These are phyloP conservation scores for Geum urbanum DNA, from an alignment of 306 rosid species.

Conservation along the genomic window DNA sequence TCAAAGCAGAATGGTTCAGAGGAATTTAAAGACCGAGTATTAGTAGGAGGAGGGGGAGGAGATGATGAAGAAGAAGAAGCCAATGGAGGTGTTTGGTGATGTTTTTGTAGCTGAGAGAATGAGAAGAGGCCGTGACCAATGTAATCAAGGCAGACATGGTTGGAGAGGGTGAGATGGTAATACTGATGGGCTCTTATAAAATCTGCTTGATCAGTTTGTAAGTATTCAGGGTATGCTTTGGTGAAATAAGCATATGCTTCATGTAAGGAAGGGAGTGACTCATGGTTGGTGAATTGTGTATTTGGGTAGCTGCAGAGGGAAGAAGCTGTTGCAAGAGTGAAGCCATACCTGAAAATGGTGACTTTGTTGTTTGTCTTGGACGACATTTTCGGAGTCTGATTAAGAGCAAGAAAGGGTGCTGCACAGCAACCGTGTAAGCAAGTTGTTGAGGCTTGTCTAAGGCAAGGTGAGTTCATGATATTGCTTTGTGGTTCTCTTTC, in stretches of 20 bases:
- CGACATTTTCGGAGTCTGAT: slow-evolving; percentile 21
- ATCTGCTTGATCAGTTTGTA: slow-evolving; percentile 40
- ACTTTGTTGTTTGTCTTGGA: neutral
- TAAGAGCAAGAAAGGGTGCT: slow-evolving; percentile 37
- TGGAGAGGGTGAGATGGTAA: slow-evolving; percentile 54
- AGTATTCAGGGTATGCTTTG: slow-evolving; percentile 49
- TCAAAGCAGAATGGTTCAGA: slow-evolving; percentile 45
- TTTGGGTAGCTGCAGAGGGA: slow-evolving; percentile 43
- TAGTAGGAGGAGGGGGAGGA: slow-evolving; percentile 22
- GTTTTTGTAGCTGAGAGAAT: slow-evolving; percentile 36
- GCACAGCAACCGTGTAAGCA: slow-evolving; percentile 63
- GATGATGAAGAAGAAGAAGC: slow-evolving; percentile 41
- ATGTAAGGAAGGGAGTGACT: slow-evolving; percentile 58
- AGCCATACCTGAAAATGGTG: slow-evolving; percentile 27
- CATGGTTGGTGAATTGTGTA: slow-evolving; percentile 66
- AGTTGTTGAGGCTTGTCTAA: slow-evolving; percentile 39
- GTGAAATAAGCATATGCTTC: slow-evolving; percentile 51
- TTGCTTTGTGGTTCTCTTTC: neutral
- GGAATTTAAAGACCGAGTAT: slow-evolving; percentile 9
- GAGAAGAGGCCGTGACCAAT: slow-evolving; percentile 80
- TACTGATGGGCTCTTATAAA: slow-evolving; percentile 56
- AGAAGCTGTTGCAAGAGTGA: slow-evolving; percentile 38
- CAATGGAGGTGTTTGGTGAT: slow-evolving; percentile 8
- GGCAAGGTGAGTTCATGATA: slow-evolving; percentile 21
- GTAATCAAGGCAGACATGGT: slow-evolving; percentile 68